phyloP scores from a whole-genome alignment of 1,139 yeast species.

The Yamadazyma spencermartinsiae region DNA sequence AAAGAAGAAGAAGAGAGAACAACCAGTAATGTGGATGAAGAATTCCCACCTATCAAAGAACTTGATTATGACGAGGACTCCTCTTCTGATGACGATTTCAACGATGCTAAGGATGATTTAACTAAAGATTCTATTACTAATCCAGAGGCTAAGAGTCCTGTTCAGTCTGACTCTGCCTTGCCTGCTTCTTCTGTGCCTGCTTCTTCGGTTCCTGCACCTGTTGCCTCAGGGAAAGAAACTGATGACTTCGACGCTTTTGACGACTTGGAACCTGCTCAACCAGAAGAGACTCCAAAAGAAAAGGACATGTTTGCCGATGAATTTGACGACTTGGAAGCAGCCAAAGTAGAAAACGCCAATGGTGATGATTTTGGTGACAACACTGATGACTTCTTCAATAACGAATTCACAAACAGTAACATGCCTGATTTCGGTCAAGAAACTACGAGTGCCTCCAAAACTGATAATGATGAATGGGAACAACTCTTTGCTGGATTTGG shows the following conservation, averaged over 20 bases:
- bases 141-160: too few species aligned
- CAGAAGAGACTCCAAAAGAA: conserved; percentile 20
- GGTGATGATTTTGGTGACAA: conserved; percentile 23
- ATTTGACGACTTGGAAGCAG: conserved; percentile 43
- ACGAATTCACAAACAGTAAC: conserved; percentile 42
- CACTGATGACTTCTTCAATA: conserved; percentile 27
- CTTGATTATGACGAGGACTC: conserved; percentile 59
- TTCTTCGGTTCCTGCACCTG: too few species aligned
- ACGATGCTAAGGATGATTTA: conserved; percentile 17
- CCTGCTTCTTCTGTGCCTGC: too few species aligned
- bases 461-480: conserved; percentile 82
- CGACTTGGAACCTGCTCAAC: conserved; percentile 41
- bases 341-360: conserved; percentile 38
- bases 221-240: too few species aligned
- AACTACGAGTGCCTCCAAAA: conserved; percentile 11
- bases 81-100: conserved; percentile 32
- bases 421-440: conserved; percentile 29
- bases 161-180: too few species aligned
- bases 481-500: conserved; percentile 91
- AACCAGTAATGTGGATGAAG: conserved; percentile 31
- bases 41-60: conserved; percentile 74
- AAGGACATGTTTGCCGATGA: conserved; percentile 40
- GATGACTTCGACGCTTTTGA: conserved; percentile 43
- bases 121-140: conserved; percentile 6
- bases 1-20: neutral